Conservation (phyloP, 805 yeast species). For the Starmerella bacillaris region DNA sequence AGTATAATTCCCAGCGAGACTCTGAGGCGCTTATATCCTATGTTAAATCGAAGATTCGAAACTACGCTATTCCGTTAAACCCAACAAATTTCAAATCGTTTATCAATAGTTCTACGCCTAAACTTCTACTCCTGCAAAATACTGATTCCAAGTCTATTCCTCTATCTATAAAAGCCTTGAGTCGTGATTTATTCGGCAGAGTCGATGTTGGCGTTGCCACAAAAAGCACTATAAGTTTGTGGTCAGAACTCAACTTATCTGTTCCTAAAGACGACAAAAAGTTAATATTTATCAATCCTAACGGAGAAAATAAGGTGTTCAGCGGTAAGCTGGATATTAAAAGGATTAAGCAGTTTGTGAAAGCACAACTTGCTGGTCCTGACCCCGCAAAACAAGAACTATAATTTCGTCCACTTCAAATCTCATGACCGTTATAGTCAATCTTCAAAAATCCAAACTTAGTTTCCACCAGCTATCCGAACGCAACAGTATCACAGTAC, state of each 20-base stretch:
- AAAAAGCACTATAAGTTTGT: neutral
- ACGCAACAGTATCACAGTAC: constrained; percentile 24
- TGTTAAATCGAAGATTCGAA: constrained; percentile 18
- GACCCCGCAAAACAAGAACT: neutral
- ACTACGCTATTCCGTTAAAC: constrained; percentile 18
- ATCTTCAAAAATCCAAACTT: neutral
- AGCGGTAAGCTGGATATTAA: constrained; percentile 19
- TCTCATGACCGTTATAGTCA: neutral
- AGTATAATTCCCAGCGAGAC: constrained; percentile 21
- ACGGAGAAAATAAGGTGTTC: constrained; percentile 10
- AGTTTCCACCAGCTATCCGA: constrained; percentile 17
- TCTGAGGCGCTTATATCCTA: constrained; percentile 17
- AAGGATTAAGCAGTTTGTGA: constrained; percentile 16
- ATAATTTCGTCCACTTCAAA: neutral
- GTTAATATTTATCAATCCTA: neutral
- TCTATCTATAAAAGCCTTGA: constrained; percentile 20
- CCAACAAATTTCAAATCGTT: neutral
- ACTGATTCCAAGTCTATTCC: constrained; percentile 6
- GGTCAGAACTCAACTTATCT: neutral
- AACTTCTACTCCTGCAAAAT: constrained; percentile 1
- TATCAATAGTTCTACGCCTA: neutral
- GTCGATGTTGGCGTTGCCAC: constrained; percentile 19
- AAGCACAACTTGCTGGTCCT: constrained; percentile 13
- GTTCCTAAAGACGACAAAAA: neutral
- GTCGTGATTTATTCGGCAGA: constrained; percentile 19